phyloP scores from a whole-genome alignment of 441 rosid species.

The Populus hybrid region DNA sequence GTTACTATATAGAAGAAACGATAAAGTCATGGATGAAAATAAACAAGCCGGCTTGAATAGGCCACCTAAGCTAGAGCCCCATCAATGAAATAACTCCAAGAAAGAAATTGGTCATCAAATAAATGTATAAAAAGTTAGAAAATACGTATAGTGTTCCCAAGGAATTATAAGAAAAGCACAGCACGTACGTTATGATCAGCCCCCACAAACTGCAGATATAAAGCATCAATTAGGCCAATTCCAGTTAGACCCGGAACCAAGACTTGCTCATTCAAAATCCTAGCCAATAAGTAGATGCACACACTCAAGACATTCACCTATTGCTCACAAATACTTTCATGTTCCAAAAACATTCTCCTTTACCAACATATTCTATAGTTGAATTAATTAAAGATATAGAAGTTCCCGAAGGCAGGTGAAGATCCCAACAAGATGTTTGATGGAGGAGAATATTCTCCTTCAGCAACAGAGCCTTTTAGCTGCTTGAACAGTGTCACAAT shows the following conservation, averaged over 20 bases:
- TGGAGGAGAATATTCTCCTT: constrained; percentile 40
- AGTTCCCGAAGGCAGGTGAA: background rate
- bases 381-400: background rate
- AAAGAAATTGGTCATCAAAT: background rate
- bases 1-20: background rate
- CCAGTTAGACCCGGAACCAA: constrained; percentile 1
- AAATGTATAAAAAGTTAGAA: no score
- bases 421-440: constrained; percentile 32
- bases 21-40: background rate
- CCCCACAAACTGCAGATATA: constrained; percentile 17
- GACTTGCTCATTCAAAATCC: background rate
- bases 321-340: constrained; percentile 10
- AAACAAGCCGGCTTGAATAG: constrained; percentile 12
- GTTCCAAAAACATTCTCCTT: background rate
- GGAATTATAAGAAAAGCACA: constrained; percentile 20
- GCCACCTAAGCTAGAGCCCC: constrained; percentile 4
- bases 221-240: constrained; percentile 16
- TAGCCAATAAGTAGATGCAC: background rate
- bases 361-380: background rate
- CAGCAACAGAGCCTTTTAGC: constrained; percentile 31
- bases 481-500: constrained; percentile 18
- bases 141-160: constrained; percentile 14
- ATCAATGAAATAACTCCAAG: background rate
- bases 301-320: background rate
- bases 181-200: constrained; percentile 31